A percentile compares a stretch with the other conserved stretches of the same genome.
These are phyloP conservation scores for Panaeolus cyanescens DNA, from an alignment of 768 basidiomycete genomes.

Conservation along the genomic window DNA sequence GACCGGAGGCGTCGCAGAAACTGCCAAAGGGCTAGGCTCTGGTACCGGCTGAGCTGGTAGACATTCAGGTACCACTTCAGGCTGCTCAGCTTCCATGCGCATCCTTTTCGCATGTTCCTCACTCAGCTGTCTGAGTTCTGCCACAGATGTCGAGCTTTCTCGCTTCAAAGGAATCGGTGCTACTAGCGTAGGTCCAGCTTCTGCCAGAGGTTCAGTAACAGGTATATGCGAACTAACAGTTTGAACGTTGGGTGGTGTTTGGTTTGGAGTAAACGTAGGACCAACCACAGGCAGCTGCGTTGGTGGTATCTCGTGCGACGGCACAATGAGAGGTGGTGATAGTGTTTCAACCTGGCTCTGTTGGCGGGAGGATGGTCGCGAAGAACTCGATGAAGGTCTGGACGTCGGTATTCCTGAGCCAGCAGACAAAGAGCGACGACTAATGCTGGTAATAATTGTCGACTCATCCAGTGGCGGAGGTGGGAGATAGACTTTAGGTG, in stretches of 20 bases:
- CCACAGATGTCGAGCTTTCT: conserved; percentile 3
- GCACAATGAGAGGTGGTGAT: conserved; percentile 2
- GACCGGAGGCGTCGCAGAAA: not conserved
- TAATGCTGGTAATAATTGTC: not conserved
- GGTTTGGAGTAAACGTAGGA: not conserved
- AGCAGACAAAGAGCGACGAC: not conserved
- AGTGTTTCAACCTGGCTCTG: not conserved
- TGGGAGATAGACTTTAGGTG: not conserved
- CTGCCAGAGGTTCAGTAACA: not conserved
- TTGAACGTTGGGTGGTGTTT: no score
- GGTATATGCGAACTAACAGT: not conserved
- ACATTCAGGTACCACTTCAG: not conserved
- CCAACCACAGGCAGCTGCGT: not conserved
- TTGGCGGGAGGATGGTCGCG: not conserved
- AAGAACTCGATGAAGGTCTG: not conserved
- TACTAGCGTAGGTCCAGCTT: not conserved
- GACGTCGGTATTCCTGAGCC: not conserved
- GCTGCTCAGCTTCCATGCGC: conserved; percentile 8
- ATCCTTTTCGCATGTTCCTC: conserved; percentile 10
- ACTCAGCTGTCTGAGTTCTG: not conserved
- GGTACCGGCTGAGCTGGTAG: not conserved
- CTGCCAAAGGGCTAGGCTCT: not conserved
- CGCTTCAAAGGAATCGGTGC: conserved; percentile 8
- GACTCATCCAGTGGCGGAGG: conserved; percentile 1
- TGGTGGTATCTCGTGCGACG: not conserved